These are phyloP conservation scores for Naganishia cerealis DNA, from an alignment of 1,284 basidiomycete species.

Conservation along the genomic window DNA sequence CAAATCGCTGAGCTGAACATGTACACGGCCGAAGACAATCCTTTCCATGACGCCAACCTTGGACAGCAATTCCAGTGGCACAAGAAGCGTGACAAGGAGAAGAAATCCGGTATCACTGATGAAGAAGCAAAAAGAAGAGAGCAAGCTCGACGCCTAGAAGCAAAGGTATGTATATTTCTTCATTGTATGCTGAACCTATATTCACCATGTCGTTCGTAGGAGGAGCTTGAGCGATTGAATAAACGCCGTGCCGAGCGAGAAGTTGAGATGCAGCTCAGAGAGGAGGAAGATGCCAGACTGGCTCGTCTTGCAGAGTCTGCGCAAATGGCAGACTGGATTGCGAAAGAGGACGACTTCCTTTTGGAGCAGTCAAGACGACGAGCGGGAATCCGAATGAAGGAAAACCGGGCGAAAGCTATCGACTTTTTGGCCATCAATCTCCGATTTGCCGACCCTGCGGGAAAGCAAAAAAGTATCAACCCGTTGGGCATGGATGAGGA, in stretches of 20 bases:
- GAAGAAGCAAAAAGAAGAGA: constrained; percentile 80
- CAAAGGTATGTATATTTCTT: constrained; percentile 58
- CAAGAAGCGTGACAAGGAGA: constrained; percentile 95
- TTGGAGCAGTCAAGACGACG: constrained; percentile 87
- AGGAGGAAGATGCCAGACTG: constrained; percentile 88
- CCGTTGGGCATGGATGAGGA: constrained; percentile 67
- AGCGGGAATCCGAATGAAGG: constrained; percentile 89
- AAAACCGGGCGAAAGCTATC: constrained; percentile 92
- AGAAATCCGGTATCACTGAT: constrained; percentile 76
- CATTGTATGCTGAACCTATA: too few relatives aligned
- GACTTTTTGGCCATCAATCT: constrained; percentile 92
- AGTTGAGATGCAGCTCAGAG: constrained; percentile 77
- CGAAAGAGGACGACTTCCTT: constrained; percentile 95
- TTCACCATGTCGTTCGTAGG: constrained; percentile 49
- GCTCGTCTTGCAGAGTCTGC: constrained; percentile 86
- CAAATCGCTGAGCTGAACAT: constrained; percentile 78
- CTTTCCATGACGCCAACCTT: constrained; percentile 94
- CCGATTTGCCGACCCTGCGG: constrained; percentile 67
- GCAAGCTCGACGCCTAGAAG: constrained; percentile 77
- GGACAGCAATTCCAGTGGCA: constrained; percentile 96
- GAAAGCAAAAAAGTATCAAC: constrained; percentile 61
- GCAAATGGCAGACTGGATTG: constrained; percentile 96
- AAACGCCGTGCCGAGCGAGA: constrained; percentile 87
- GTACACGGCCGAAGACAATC: constrained; percentile 89
- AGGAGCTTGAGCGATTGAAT: constrained; percentile 90